Conservation (phyloP, 2,329 filamentous ascomycete genomes). For the Verticillium klebahnii region DNA sequence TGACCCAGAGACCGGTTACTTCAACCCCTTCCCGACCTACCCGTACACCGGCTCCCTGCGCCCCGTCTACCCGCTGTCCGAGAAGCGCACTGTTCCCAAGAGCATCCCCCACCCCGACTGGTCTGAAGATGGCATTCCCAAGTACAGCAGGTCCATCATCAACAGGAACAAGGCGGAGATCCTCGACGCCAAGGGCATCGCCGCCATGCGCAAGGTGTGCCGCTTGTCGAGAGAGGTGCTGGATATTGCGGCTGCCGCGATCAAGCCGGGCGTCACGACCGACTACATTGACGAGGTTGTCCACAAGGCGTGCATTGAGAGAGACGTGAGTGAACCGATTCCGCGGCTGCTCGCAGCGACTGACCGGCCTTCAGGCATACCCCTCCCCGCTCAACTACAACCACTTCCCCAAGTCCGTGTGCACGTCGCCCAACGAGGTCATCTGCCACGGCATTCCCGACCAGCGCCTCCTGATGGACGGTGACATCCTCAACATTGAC, state of each 20-base stretch:
- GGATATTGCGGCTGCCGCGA: slow-evolving; percentile 80
- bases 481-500: slow-evolving; percentile 96
- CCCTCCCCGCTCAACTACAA: slow-evolving; percentile 94
- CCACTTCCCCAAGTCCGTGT: slow-evolving; percentile 96
- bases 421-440: slow-evolving; percentile 92
- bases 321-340: slow-evolving; percentile 60
- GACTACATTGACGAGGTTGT: slow-evolving; percentile 94
- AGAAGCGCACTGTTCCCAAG: slow-evolving; percentile 67
- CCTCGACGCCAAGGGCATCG: slow-evolving; percentile 73
- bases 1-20: slow-evolving; percentile 83
- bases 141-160: slow-evolving; percentile 54
- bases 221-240: slow-evolving; percentile 82
- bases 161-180: slow-evolving; percentile 79
- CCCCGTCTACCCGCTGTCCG: slow-evolving; percentile 81
- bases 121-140: slow-evolving; percentile 73
- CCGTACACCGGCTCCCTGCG: slow-evolving; percentile 75
- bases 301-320: slow-evolving; percentile 89
- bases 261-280: slow-evolving; percentile 89
- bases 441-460: slow-evolving; percentile 99
- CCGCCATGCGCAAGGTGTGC: slow-evolving; percentile 92
- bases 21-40: slow-evolving; percentile 89
- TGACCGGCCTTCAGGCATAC: slow-evolving; percentile 63
- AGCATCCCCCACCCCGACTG: slow-evolving; percentile 85
- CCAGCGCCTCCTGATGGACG: slow-evolving; percentile 78
- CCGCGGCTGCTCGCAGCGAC: not conserved